Evolutionary conservation across 164 flowering plant genomes (phyloP), one percentile per base, ranked within the genome.

Genomic region (Umbilicus rupestris): DNA sequence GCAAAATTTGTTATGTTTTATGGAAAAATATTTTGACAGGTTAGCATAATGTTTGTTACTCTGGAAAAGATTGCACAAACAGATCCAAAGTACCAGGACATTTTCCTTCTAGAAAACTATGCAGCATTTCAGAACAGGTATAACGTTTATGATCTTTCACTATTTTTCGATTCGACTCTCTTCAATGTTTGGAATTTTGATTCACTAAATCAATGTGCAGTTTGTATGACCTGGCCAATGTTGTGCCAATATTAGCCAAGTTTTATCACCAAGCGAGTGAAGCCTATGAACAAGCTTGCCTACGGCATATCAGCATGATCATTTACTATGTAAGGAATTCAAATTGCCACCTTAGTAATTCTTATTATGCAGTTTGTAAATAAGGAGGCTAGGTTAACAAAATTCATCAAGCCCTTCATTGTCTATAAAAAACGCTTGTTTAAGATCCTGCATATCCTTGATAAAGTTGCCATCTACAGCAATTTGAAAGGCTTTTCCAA

Each of bases 101-200:
- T 95, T 68, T 73, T 92, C 64, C 94, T 92, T 57, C 66, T 95
- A 65, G 97, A 95, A 76, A 95, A 95, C 75, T 92, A 89, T 79
- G 96, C 97, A 22, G 90, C 97, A 50, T 95, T 95, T 77, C 99
- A 95, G 80, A 95, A 95, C 75, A 95, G 97, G 99, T 94, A 78
- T 24, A 28, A 28, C 17, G 30, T 1, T 44, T 20, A 22, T 22
- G 4, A 2, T 52, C 55, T 14, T 16, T 9, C 28, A 12, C 16
- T 64, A 24, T 7, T 59, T 60, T 35, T 39, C n/a, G 2, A 9
- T 4, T n/a, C n/a, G n/a, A 20, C 16, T 68, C 11, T 71, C 35
- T 37, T 63, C 31, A 47, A 16, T 62, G 7, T n/a, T 45, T 66
- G 39, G 45, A 49, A 31, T 66, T 55, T 78, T 79, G 72, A 78